Evolutionary conservation across 202 grass and related monocot species (phyloP), one percentile per base, ranked within the genome.

Genomic region (Musa balbisiana): DNA sequence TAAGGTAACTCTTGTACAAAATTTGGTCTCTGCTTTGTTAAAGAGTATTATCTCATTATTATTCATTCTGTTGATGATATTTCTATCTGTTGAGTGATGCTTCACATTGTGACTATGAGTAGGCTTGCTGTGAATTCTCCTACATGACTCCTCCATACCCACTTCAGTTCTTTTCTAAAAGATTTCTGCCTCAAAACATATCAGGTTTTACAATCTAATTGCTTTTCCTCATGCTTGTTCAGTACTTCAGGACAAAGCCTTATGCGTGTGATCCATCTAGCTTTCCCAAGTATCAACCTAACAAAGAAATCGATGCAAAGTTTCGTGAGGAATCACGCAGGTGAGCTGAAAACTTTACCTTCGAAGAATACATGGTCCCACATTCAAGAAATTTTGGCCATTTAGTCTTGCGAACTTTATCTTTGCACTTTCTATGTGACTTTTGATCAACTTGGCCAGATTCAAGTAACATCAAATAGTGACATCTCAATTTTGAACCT

Each of bases 291-390:
- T 94, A 93, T 67, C 78, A 85, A 68, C 95, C 95, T 27, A 94
- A 88, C 79, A 91, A 89, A 82, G 95, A 98, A 82, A 98, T 98
- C 49, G 89, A 98, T 76, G 88, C 91, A 26, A 94, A 94, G 79
- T 56, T 80, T 63, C 83, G 89, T 0, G 95, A 94, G 26, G 87
- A 88, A 2, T 82, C 82, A 51, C 54, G 23, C 64, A 83, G 81
- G 81, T 84, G 60, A 78, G 53, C 13, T 53, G 29, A 62, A 20
- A 1, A 43, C 8, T 67, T 14, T 43, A 25, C 15, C 24, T 12
- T 26, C 9, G 22, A 22, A 72, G 11, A 15, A 67, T 16, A 10
- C 33, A 43, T 43, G 33, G 33, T 43, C 5, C 9, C 17, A 43
- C 33, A 43, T 43, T 43, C 4, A 43, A 43, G 4, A 43, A 43